Base-by-base conservation (phyloP, 306 rosid genomes). In the Aeschynomene evenia region DNA sequence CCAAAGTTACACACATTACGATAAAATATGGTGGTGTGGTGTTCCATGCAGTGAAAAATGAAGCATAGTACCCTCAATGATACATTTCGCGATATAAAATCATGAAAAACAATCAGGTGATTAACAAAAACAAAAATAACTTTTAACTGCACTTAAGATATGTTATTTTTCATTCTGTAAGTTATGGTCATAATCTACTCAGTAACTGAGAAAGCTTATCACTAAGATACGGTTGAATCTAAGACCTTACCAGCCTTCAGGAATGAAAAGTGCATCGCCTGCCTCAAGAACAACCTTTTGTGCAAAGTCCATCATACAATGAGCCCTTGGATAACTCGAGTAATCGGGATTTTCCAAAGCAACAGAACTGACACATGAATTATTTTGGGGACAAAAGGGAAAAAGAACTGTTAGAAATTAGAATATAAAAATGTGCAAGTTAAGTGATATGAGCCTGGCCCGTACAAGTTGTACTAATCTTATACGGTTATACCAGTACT, bases 241-340 rank as follows among this genome's bases (percentile, higher is more conserved):
- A 24, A 60, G 71, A 76, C 22, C 90, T 83, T 79, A 91, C 99
- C 96, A 91, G 81, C 99, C 99, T 91, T 91, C 97, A 22, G 99
- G 99, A 80, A 94, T 89, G 80, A 88, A 94, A 78, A 94, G 87
- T 63, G 96, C 95, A 66, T 94, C 96, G 31, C 99, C 99, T 31
- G 89, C 91, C 61, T 81, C 82, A 73, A 94, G 96, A 84, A 80
- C 65, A 74, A 84, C 84, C 86, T 73, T 89, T 79, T 90, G 96
- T 5, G 89, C 88, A 76, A 63, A 68, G 70, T 83, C 77, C 83
- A 68, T 78, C 66, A 85, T 83, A 70, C 73, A 46, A 73, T 84
- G 77, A 79, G 97, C 95, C 85, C 97, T 87, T 29, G 95, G 96
- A 79, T 85, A 83, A 74, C 70, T 73, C 53, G 89, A 88, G 71